Base-by-base conservation (phyloP, 495 filamentous ascomycete species). In the Aspergillus ostianus region DNA sequence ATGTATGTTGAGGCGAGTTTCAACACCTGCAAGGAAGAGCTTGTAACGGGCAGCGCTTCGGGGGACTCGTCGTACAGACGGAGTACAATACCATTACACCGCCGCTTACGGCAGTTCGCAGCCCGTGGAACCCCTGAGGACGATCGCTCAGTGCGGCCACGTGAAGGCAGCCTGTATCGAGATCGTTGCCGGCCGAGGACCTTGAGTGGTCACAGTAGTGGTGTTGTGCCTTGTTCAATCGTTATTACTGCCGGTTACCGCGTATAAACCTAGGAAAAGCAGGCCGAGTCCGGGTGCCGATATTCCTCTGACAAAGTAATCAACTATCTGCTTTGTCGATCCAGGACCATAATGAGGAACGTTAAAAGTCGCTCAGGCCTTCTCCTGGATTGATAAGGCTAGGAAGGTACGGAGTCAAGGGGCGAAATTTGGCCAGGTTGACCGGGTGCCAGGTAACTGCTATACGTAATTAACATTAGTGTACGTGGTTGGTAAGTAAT, bases 61-160 rank as follows among this genome's bases (percentile, higher is more conserved):
- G 53, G 9, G 27, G 41, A 55, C 58, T 15, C 19, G 6, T 29
- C 3, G 23, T 30, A 30, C 21, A 19, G 48, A 57, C 53, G 26
- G 32, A 59, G 55, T 61, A 62, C 53, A 44, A 21, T 53, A 59
- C 13, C 12, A 4, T 41, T 17, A 41, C 36, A 41, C 36, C 36
- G 29, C 29, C 53, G 55, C 51, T 60, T 59, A 66, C 57, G 56
- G 61, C 47, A 58, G 61, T 64, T 64, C 58, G 65, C 58, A 63
- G 61, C 53, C 64, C 64, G 62, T 61, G 56, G 53, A 56, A 67
- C 65, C 65, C 65, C 65, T 67, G 61, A 61, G 60, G 65, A 57
- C 56, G 65, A 67, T 67, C 65, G 41, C 49, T 61, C 55, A 61
- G 57, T 56, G 59, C 53, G 26, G 65, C 59, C 65, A 67, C 65